Percentiles rank a stretch among this genome's conserved stretches.
These are phyloP conservation scores for Calocera cornea DNA, from an alignment of 768 basidiomycete species.

Conservation along the genomic window DNA sequence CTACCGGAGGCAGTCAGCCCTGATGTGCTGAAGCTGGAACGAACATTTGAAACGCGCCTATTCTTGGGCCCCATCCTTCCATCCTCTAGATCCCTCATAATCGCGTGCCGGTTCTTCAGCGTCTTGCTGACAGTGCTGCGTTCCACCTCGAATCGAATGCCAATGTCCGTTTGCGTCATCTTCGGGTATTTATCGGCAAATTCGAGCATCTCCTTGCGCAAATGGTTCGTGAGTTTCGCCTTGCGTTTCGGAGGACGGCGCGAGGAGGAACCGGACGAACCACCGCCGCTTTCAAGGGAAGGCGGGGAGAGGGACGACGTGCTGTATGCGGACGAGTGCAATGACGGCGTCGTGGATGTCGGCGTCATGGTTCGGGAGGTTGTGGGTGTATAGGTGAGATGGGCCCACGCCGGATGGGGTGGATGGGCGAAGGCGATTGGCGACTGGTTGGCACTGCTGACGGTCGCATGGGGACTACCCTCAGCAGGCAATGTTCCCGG, in stretches of 20 bases:
- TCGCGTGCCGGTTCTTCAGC: constrained; percentile 35
- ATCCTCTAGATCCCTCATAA: constrained; percentile 30
- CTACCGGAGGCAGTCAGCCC: constrained; percentile 25
- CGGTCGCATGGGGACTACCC: background rate
- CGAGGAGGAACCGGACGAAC: background rate
- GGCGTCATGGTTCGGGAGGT: background rate
- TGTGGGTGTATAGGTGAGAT: background rate
- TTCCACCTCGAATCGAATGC: constrained; percentile 59
- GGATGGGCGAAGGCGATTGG: background rate
- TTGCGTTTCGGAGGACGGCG: constrained; percentile 12
- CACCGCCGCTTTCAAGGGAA: background rate
- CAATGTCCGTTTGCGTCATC: constrained; percentile 75
- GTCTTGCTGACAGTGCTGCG: constrained; percentile 92
- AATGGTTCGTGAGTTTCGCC: constrained; percentile 45
- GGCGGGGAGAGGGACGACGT: background rate
- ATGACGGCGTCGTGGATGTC: background rate
- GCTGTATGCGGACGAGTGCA: constrained; percentile 3
- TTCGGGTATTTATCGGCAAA: constrained; percentile 51
- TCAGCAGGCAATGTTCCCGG: background rate
- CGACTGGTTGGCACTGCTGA: background rate
- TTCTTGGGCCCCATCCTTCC: constrained; percentile 51
- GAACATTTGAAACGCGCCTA: constrained; percentile 34
- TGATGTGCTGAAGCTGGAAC: background rate
- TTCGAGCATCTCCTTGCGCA: constrained; percentile 61
- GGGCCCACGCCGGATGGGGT: background rate